phyloP scores from a whole-genome alignment of 768 basidiomycete genomes.

The Tubosaeta sp. region DNA sequence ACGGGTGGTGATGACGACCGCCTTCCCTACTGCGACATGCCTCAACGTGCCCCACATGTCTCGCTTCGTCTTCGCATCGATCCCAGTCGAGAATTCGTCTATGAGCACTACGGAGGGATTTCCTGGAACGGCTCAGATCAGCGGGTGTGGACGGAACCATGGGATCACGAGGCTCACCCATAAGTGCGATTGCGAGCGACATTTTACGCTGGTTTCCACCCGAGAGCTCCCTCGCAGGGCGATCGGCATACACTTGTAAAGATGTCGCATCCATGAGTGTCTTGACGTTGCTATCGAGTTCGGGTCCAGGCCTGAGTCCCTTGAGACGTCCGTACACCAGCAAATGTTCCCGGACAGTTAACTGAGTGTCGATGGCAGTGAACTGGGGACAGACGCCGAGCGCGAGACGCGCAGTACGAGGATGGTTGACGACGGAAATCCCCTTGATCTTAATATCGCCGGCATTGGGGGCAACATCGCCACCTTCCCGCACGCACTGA shows the following conservation, averaged over 20 bases:
- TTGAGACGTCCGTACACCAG: slow-evolving; percentile 70
- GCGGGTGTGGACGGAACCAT: not conserved
- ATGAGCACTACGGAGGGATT: slow-evolving; percentile 77
- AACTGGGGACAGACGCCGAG: slow-evolving; percentile 84
- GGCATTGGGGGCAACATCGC: slow-evolving; percentile 59
- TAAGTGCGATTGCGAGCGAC: slow-evolving; percentile 70
- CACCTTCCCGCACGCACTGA: slow-evolving; percentile 40
- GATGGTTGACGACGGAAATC: slow-evolving; percentile 59
- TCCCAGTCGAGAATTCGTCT: slow-evolving; percentile 80
- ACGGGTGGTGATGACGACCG: slow-evolving; percentile 71
- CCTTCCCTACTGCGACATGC: slow-evolving; percentile 61
- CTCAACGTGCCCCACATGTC: slow-evolving; percentile 78
- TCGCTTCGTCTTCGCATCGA: slow-evolving; percentile 79
- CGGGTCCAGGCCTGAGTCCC: slow-evolving; percentile 49
- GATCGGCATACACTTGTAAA: slow-evolving; percentile 56
- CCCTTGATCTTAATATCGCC: slow-evolving; percentile 70
- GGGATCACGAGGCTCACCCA: slow-evolving; percentile 37
- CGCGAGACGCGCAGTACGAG: slow-evolving; percentile 58
- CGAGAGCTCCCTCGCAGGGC: slow-evolving; percentile 68
- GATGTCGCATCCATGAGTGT: slow-evolving; percentile 56
- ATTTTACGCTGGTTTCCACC: slow-evolving; percentile 80
- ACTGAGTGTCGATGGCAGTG: slow-evolving; percentile 73
- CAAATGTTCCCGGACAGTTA: slow-evolving; percentile 77
- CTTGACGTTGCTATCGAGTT: slow-evolving; percentile 51
- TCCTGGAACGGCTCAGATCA: slow-evolving; percentile 38